These are phyloP conservation scores for Pecoramyces ruminantium DNA, from an alignment of 192 early-diverging fungal species.

Conservation along the genomic window DNA sequence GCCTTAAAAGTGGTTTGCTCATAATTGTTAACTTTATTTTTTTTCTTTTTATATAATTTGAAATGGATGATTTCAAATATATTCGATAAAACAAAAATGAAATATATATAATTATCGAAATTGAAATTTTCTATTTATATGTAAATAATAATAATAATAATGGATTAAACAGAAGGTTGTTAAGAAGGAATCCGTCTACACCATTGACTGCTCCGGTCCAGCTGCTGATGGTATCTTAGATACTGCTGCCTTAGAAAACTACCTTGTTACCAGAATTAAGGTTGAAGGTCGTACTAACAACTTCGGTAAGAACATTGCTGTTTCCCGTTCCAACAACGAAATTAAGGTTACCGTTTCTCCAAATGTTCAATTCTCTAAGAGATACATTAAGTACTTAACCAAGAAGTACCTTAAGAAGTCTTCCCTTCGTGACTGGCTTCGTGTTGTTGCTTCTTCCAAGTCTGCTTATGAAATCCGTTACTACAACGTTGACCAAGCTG, in stretches of 20 bases:
- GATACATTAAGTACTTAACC: conserved; percentile 99
- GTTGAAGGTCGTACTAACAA: conserved; percentile 89
- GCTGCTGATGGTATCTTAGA: conserved; percentile 94
- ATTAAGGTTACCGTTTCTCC: conserved; percentile 61
- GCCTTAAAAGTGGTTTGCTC: neutral
- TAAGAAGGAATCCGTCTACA: conserved; percentile 10
- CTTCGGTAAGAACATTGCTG: conserved; percentile 71
- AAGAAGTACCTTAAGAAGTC: conserved; percentile 99
- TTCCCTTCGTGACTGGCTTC: conserved; percentile 94
- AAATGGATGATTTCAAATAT: neutral
- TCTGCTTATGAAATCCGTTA: conserved; percentile 87
- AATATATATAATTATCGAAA: too few species aligned
- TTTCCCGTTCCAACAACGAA: conserved; percentile 51
- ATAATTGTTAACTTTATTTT: neutral
- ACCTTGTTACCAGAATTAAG: conserved; percentile 96
- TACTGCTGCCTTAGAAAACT: conserved; percentile 94
- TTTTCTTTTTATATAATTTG: neutral
- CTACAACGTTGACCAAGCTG: conserved; percentile 73
- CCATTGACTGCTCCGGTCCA: conserved; percentile 83
- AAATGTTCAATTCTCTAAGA: conserved; percentile 73
- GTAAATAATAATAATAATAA: too few species aligned
- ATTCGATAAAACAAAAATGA: neutral
- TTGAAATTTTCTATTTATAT: too few species aligned
- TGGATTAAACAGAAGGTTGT: neutral
- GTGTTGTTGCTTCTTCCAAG: conserved; percentile 81